phyloP scores from a whole-genome alignment of 257 asterid species.

The Rehmannia glutinosa region DNA sequence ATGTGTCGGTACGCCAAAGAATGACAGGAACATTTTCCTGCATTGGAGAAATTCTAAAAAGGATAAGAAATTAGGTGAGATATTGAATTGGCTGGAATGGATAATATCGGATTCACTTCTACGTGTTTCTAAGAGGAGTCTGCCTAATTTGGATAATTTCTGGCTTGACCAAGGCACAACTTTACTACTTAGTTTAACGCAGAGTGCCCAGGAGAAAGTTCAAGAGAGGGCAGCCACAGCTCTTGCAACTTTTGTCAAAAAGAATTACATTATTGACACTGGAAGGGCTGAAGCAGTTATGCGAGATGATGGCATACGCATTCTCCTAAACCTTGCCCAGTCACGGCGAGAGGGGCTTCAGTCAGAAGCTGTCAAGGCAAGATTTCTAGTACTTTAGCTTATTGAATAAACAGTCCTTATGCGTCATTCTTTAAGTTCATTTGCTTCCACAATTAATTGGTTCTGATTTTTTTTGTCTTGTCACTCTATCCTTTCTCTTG shows the following conservation, averaged over 20 bases:
- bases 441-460: background rate
- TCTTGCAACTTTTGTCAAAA: conserved; percentile 72
- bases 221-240: conserved; percentile 91
- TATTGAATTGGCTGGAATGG: conserved; percentile 80
- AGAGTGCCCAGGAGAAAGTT: conserved; percentile 71
- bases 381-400: conserved; percentile 1
- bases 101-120: conserved; percentile 65
- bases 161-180: conserved; percentile 80
- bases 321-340: conserved; percentile 70
- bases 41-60: conserved; percentile 41
- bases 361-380: conserved; percentile 79
- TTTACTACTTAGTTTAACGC: conserved; percentile 66
- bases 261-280: conserved; percentile 68
- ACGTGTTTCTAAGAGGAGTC: conserved; percentile 75
- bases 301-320: conserved; percentile 60
- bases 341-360: conserved; percentile 86
- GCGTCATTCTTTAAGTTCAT: background rate
- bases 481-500: background rate
- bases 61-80: conserved; percentile 44
- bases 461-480: background rate
- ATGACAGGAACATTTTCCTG: conserved; percentile 46
- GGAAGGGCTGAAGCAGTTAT: conserved; percentile 77
- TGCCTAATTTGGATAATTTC: conserved; percentile 62
- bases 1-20: conserved; percentile 41
- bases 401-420: background rate